Evolutionary conservation across 148 eudicot genomes (phyloP).

Genomic region (Oxyria digyna): DNA sequence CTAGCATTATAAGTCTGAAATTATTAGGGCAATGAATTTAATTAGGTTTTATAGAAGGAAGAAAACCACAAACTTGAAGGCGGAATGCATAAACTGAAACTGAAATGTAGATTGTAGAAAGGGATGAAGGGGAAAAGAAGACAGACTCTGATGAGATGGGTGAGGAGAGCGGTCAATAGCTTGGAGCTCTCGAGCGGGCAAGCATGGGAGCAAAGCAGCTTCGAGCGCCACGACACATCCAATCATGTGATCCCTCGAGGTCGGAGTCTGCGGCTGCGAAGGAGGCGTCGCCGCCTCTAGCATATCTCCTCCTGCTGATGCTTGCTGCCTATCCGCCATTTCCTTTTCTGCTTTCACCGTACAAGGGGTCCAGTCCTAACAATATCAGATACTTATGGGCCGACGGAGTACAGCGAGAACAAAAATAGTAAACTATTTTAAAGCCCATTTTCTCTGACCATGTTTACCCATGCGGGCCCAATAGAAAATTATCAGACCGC

Average conservation of each 20-base stretch:
- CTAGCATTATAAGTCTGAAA: neutral
- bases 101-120: neutral
- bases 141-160: constrained; percentile 78
- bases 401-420: no score
- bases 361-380: neutral
- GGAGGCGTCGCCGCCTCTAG: neutral
- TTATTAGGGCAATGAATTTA: neutral
- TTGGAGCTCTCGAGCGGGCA: constrained; percentile 97
- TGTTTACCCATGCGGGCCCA: no score
- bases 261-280: constrained; percentile 19
- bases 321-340: constrained; percentile 9
- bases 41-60: neutral
- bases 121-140: neutral
- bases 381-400: neutral
- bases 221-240: constrained; percentile 65
- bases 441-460: no score
- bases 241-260: constrained; percentile 55
- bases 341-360: neutral
- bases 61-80: neutral
- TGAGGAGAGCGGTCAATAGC: constrained; percentile 91
- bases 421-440: no score
- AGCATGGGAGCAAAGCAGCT: constrained; percentile 90
- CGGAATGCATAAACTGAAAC: neutral
- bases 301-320: neutral
- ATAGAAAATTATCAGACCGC: no score